A percentile compares a stretch with the other conserved stretches of the same genome.
Evolutionary conservation across 2,329 filamentous ascomycete genomes (phyloP).

Genomic region (Aspergillus sojae): DNA sequence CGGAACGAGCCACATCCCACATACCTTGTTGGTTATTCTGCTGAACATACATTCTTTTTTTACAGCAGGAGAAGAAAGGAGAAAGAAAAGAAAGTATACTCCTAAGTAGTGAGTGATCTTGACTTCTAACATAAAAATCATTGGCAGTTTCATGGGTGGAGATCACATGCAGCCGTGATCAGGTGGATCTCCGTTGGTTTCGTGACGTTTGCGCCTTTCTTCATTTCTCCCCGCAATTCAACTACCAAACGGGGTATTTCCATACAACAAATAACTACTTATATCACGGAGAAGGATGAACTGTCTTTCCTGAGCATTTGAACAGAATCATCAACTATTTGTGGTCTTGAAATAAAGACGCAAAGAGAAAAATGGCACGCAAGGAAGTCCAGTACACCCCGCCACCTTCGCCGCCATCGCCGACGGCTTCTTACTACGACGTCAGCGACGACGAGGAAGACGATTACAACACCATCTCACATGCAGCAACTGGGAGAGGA

Average conservation of each 20-base stretch:
- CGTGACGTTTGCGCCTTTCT: constrained; percentile 8
- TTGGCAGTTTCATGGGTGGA: background rate
- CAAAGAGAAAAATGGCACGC: constrained; percentile 37
- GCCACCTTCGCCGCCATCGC: constrained; percentile 61
- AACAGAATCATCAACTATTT: background rate
- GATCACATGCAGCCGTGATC: constrained; percentile 15
- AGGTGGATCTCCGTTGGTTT: constrained; percentile 18
- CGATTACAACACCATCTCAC: constrained; percentile 91
- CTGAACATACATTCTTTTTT: background rate
- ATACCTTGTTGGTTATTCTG: background rate
- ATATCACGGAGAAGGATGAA: constrained; percentile 2
- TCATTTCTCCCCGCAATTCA: constrained; percentile 7
- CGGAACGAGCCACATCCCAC: background rate
- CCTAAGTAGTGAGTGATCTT: background rate
- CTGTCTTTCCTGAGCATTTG: background rate
- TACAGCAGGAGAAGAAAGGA: background rate
- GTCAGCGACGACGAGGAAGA: constrained; percentile 95
- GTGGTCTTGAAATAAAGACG: constrained; percentile 3
- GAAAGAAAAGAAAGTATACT: background rate
- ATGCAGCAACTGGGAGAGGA: constrained; percentile 73
- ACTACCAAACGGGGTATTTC: background rate
- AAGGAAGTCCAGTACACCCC: constrained; percentile 38
- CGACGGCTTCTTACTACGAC: constrained; percentile 87
- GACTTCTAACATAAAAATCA: background rate
- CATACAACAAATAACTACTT: background rate